phyloP scores from a whole-genome alignment of 106 monocot genomes.

The Cymbidium sinense region DNA sequence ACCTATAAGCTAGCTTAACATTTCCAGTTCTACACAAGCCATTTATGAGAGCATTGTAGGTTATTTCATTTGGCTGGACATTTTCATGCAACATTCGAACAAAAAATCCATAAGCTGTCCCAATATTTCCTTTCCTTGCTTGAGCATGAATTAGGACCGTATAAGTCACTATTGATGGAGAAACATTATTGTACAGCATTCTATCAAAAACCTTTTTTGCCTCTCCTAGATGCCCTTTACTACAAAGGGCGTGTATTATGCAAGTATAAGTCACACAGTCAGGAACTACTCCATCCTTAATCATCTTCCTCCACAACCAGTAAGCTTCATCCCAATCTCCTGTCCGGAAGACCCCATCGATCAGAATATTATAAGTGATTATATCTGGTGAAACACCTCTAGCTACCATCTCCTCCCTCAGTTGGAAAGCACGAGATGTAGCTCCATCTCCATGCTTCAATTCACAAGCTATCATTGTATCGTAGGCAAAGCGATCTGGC shows the following conservation, averaged over 20 bases:
- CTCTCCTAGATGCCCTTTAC: conserved; percentile 34
- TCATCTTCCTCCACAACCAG: conserved; percentile 45
- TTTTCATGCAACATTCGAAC: conserved; percentile 36
- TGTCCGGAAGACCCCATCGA: conserved; percentile 54
- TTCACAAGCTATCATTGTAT: conserved; percentile 59
- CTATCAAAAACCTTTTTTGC: conserved; percentile 30
- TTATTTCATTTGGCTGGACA: conserved; percentile 66
- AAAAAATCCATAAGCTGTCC: conserved; percentile 38
- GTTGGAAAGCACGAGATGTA: conserved; percentile 28
- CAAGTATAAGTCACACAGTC: conserved; percentile 85
- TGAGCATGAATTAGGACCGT: conserved; percentile 74
- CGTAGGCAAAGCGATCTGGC: conserved; percentile 78
- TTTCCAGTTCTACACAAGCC: conserved; percentile 53
- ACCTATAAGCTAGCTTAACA: conserved; percentile 47
- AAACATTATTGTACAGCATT: conserved; percentile 44
- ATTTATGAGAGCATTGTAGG: conserved; percentile 83
- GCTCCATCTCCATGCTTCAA: conserved; percentile 62
- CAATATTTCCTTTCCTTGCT: conserved; percentile 44
- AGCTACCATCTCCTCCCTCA: conserved; percentile 68
- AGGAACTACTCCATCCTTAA: conserved; percentile 51
- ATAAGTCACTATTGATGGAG: conserved; percentile 76
- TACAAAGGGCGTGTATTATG: conserved; percentile 74
- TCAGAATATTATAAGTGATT: conserved; percentile 77
- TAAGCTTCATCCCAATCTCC: conserved; percentile 42
- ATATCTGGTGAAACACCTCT: conserved; percentile 45